Evolutionary conservation across 352 stramenopile species (phyloP).

Genomic region (Aphanomyces cochlioides): DNA sequence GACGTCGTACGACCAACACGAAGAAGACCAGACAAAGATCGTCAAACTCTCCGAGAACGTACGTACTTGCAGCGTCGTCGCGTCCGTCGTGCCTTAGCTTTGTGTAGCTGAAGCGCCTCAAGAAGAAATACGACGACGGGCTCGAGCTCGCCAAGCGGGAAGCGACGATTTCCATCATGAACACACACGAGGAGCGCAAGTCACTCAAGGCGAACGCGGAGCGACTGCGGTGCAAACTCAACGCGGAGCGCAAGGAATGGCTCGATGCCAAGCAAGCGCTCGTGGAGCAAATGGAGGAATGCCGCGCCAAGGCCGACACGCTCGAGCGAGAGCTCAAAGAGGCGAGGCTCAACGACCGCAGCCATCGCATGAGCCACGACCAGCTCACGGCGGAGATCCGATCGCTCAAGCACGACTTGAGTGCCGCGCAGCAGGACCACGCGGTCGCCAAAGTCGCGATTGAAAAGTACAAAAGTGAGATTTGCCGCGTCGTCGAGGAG

Average conservation of each 20-base stretch:
- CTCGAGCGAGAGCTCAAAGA: conserved; percentile 70
- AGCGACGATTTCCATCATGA: conserved; percentile 46
- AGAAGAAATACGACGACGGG: conserved; percentile 64
- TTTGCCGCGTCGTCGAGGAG: conserved; percentile 30
- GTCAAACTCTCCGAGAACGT: conserved; percentile 41
- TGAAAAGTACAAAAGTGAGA: conserved; percentile 31
- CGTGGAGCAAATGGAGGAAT: conserved; percentile 53
- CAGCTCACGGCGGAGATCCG: conserved; percentile 53
- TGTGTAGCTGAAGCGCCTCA: conserved; percentile 45
- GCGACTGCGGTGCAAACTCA: conserved; percentile 59
- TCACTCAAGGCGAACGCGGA: conserved; percentile 60
- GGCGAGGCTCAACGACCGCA: conserved; percentile 53
- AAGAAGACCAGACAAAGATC: conserved; percentile 58
- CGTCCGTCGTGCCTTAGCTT: neutral
- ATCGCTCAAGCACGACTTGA: conserved; percentile 55
- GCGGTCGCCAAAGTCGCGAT: conserved; percentile 16
- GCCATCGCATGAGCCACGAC: conserved; percentile 65
- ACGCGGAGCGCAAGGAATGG: conserved; percentile 69
- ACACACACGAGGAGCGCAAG: conserved; percentile 65
- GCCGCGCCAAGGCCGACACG: conserved; percentile 43
- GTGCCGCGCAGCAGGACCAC: conserved; percentile 48
- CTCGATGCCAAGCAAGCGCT: conserved; percentile 49
- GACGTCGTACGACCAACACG: conserved; percentile 66
- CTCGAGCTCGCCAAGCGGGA: conserved; percentile 56
- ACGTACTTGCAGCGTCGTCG: neutral